These are phyloP conservation scores for Colletotrichum lindemuthianum DNA, from an alignment of 2,329 filamentous ascomycete genomes.

Conservation along the genomic window DNA sequence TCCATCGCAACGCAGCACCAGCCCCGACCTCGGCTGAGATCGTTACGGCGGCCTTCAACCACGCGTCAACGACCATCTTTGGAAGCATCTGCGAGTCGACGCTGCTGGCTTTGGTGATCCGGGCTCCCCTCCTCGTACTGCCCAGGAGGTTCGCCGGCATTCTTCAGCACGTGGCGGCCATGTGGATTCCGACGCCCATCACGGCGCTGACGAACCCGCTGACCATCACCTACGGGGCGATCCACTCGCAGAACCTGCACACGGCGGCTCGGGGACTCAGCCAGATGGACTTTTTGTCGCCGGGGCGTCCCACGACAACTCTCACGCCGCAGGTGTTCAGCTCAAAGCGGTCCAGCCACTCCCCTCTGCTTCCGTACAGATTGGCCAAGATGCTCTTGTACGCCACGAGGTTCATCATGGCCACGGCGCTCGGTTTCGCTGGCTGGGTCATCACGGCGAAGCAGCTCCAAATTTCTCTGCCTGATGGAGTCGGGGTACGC, in stretches of 20 bases:
- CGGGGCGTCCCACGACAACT: conserved; percentile 78
- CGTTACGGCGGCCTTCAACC: conserved; percentile 82
- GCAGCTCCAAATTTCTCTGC: conserved; percentile 72
- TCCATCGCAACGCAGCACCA: conserved; percentile 87
- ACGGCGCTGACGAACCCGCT: conserved; percentile 89
- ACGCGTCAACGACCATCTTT: conserved; percentile 87
- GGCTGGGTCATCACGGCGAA: conserved; percentile 97
- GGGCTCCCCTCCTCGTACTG: conserved; percentile 85
- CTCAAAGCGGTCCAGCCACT: conserved; percentile 40
- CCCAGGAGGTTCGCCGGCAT: conserved; percentile 74
- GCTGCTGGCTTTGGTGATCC: conserved; percentile 80
- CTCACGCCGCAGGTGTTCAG: conserved; percentile 66
- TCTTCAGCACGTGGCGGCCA: conserved; percentile 79
- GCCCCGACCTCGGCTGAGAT: conserved; percentile 82
- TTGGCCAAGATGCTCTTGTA: conserved; percentile 92
- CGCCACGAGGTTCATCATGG: conserved; percentile 91
- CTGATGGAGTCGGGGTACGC: conserved; percentile 63
- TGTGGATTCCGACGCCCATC: conserved; percentile 85
- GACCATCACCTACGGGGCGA: conserved; percentile 90
- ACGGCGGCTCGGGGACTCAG: conserved; percentile 82
- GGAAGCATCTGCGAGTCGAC: conserved; percentile 93
- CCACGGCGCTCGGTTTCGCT: conserved; percentile 87
- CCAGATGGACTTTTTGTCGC: conserved; percentile 83
- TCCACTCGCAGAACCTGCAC: conserved; percentile 86
- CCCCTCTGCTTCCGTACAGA: conserved; percentile 80